Base-by-base conservation (phyloP, 495 filamentous ascomycete species). In the Podospora bellae-mahoneyi region DNA sequence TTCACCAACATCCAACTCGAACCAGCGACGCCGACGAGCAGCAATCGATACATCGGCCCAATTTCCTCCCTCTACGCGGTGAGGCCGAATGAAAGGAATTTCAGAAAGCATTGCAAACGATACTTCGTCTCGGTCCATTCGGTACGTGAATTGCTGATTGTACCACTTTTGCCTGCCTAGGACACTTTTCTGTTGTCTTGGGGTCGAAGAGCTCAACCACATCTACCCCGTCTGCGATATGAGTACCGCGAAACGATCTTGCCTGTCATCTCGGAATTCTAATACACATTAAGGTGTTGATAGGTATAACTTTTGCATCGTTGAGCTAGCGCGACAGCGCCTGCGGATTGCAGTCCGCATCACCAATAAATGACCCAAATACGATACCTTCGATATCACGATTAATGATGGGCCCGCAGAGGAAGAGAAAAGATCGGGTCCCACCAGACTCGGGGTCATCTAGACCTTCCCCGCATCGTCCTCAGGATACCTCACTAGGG, bases 391-490 rank as follows among this genome's bases (percentile, higher is more conserved):
- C 58, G 60, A 61, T 65, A 13, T 67, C 44, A 57, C 60, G 39
- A 48, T 62, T 72, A 60, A 82, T 66, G 67, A 84, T 84, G 82
- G 78, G 79, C 75, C 80, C 77, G 58, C 86, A 86, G 79, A 78
- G 85, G 68, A 87, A 86, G 79, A 81, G 84, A 76, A 78, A 77
- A 69, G 84, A 85, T 20, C 76, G 77, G 19, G 74, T 75, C 27
- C 76, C 76, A 30, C 75, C 74, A 61, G 85, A 87, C 53, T 69
- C 69, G 66, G 80, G 78, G 60, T 71, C 76, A 30, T 78, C 76
- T 58, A 78, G 85, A 64, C 82, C 84, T 13, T 78, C 85, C 27
- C 85, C 85, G 32, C 81, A 87, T 77, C 80, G 84, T 5, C 85
- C 85, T 56, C 76, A 75, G 34, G 79, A 85, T 68, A 81, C 80